Percentiles rank a stretch among this genome's conserved stretches.
Evolutionary conservation across 2,329 filamentous ascomycete species (phyloP).

Genomic region (Neofusicoccum parvum): DNA sequence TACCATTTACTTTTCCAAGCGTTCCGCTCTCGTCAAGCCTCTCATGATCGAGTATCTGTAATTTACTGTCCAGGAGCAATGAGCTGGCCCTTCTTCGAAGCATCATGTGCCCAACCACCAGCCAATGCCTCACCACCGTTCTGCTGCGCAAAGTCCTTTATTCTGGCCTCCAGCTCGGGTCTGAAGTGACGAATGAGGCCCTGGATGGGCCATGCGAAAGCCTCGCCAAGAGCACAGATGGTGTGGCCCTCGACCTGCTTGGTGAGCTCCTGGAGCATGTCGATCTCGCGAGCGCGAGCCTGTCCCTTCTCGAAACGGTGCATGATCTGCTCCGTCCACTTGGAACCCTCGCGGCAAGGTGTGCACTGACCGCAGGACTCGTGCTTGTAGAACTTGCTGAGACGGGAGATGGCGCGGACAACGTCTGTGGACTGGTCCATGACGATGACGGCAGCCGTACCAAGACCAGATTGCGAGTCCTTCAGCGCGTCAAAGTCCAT

Average conservation of each 20-base stretch:
- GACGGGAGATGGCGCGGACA: slow-evolving; percentile 86
- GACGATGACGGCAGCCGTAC: slow-evolving; percentile 96
- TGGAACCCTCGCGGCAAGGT: slow-evolving; percentile 97
- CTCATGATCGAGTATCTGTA: background rate
- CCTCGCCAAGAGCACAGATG: slow-evolving; percentile 96
- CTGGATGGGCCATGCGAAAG: slow-evolving; percentile 98
- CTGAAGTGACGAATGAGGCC: slow-evolving; percentile 98
- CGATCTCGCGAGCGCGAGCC: slow-evolving; percentile 88
- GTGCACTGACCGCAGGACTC: slow-evolving; percentile 99
- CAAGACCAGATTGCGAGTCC: slow-evolving; percentile 95
- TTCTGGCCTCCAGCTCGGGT: slow-evolving; percentile 89
- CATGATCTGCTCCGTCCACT: slow-evolving; percentile 99
- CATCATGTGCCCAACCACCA: slow-evolving; percentile 82
- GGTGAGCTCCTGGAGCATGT: slow-evolving; percentile 98
- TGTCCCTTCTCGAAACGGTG: slow-evolving; percentile 89
- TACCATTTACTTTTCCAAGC: slow-evolving; percentile 1
- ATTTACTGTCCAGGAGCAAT: slow-evolving; percentile 84
- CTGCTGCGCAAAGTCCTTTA: slow-evolving; percentile 76
- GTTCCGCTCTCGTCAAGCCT: background rate
- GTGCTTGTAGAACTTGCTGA: slow-evolving; percentile 97
- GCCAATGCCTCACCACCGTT: slow-evolving; percentile 74
- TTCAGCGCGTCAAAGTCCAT: slow-evolving; percentile 99
- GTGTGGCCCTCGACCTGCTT: slow-evolving; percentile 99
- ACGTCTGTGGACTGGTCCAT: slow-evolving; percentile 99
- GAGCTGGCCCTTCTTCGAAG: slow-evolving; percentile 76